Conservation (phyloP, 139 green algal genomes). For the Gonium pectorale region DNA sequence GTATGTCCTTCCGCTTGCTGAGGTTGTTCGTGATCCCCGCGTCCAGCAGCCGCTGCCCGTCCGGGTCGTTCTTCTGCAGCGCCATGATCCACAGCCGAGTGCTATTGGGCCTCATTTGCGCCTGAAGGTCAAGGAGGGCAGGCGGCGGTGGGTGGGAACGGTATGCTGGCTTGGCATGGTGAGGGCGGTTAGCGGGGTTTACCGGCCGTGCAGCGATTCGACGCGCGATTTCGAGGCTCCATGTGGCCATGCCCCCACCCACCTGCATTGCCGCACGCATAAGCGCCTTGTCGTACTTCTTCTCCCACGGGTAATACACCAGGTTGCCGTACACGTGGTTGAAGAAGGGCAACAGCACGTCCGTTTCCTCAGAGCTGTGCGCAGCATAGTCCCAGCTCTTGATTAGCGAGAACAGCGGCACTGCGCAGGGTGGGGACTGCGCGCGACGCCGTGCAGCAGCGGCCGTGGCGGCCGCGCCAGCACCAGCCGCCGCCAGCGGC, state of each 20-base stretch:
- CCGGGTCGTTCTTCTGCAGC: constrained; percentile 4
- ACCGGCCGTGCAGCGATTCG: no score
- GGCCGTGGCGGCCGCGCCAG: no score
- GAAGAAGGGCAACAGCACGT: constrained; percentile 62
- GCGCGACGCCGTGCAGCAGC: background rate
- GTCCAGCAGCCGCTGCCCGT: constrained; percentile 44
- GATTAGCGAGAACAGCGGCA: constrained; percentile 44
- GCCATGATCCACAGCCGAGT: constrained; percentile 53
- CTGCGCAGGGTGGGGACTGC: background rate
- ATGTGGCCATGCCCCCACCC: background rate
- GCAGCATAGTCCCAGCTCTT: constrained; percentile 39
- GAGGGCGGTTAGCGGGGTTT: no score
- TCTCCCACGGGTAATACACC: constrained; percentile 43
- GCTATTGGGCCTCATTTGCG: constrained; percentile 42
- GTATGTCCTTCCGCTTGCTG: constrained; percentile 25
- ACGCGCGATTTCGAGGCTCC: no score
- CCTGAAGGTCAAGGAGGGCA: background rate
- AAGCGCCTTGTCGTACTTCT: constrained; percentile 51
- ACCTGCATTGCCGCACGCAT: constrained; percentile 61
- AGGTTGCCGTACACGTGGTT: constrained; percentile 57
- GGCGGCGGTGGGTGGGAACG: no score
- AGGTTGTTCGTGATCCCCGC: constrained; percentile 63
- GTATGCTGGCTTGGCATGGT: no score
- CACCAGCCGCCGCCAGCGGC: background rate
- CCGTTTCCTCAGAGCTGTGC: background rate